A percentile compares a stretch with the other conserved stretches of the same genome.
phyloP scores from a whole-genome alignment of 495 filamentous ascomycete genomes.

The Daldinia bambusicola region DNA sequence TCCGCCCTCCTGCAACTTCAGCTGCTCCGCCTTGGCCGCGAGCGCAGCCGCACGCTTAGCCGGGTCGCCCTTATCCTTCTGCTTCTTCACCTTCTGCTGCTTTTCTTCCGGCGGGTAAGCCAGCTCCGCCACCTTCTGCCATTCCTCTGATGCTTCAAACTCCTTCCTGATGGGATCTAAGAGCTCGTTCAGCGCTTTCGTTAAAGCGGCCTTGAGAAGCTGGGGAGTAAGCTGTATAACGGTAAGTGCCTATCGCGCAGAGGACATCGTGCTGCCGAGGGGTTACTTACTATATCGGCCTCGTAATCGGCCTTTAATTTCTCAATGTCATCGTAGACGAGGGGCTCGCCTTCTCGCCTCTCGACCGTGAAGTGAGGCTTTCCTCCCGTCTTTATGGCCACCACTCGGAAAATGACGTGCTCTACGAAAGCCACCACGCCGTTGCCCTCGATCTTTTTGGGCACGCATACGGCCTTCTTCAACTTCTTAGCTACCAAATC shows the following conservation, averaged over 20 bases:
- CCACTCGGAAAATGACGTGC: conserved; percentile 80
- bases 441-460: conserved; percentile 82
- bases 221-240: conserved; percentile 78
- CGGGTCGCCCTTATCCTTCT: conserved; percentile 77
- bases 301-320: conserved; percentile 81
- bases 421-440: conserved; percentile 86
- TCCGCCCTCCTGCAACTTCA: conserved; percentile 33
- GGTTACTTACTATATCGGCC: conserved; percentile 74
- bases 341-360: conserved; percentile 72
- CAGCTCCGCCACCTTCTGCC: conserved; percentile 80
- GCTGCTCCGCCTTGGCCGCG: conserved; percentile 37
- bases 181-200: conserved; percentile 73
- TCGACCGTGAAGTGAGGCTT: conserved; percentile 65
- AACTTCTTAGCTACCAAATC: conserved; percentile 82
- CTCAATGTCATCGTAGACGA: conserved; percentile 78
- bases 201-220: conserved; percentile 80
- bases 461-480: conserved; percentile 80
- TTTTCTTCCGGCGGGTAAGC: conserved; percentile 80
- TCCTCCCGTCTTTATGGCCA: conserved; percentile 56
- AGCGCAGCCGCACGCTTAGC: conserved; percentile 41
- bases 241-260: conserved; percentile 30
- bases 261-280: not conserved
- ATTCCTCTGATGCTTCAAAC: conserved; percentile 75
- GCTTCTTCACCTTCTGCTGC: conserved; percentile 77
- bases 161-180: conserved; percentile 78